A percentile compares a stretch with the other conserved stretches of the same genome.
Evolutionary conservation across 2,329 filamentous ascomycete genomes (phyloP).

Genomic region (Aphanoascus verrucosus): DNA sequence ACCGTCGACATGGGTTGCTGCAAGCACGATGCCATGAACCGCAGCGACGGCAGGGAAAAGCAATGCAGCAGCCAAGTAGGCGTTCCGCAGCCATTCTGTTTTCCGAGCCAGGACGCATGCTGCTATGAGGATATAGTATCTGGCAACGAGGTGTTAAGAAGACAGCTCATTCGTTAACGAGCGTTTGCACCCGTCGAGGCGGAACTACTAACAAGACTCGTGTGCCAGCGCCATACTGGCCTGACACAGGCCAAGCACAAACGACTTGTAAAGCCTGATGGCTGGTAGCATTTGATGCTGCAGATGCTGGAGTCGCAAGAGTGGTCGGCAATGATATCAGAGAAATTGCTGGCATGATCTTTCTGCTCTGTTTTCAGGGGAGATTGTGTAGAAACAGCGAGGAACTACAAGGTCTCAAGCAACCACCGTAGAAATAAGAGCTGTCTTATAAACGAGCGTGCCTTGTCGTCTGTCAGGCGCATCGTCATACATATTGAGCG

Average conservation of each 20-base stretch:
- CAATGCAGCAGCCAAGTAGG: conserved; percentile 53
- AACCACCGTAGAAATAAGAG: too few relatives aligned
- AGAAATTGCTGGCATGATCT: too few relatives aligned
- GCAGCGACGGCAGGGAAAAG: conserved; percentile 55
- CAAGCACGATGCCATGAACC: conserved; percentile 52
- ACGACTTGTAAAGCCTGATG: conserved; percentile 25
- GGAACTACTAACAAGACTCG: conserved; percentile 31
- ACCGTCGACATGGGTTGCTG: conserved; percentile 50
- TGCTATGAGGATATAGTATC: conserved; percentile 54
- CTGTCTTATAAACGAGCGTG: too few relatives aligned
- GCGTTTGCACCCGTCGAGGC: not conserved
- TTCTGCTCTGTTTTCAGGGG: too few relatives aligned
- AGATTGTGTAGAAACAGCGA: too few relatives aligned
- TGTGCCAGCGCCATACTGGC: conserved; percentile 35
- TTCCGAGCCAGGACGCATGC: conserved; percentile 54
- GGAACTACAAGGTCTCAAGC: too few relatives aligned
- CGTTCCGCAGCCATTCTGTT: conserved; percentile 50
- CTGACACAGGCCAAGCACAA: conserved; percentile 37
- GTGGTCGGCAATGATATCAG: conserved; percentile 22
- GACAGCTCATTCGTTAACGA: too few relatives aligned
- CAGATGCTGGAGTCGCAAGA: conserved; percentile 14
- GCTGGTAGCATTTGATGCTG: conserved; percentile 20
- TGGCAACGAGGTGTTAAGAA: conserved; percentile 19
- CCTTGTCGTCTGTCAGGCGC: too few relatives aligned
- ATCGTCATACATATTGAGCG: too few relatives aligned